These are phyloP conservation scores for Zymoseptoria brevis DNA, from an alignment of 2,329 filamentous ascomycete genomes.

Conservation along the genomic window DNA sequence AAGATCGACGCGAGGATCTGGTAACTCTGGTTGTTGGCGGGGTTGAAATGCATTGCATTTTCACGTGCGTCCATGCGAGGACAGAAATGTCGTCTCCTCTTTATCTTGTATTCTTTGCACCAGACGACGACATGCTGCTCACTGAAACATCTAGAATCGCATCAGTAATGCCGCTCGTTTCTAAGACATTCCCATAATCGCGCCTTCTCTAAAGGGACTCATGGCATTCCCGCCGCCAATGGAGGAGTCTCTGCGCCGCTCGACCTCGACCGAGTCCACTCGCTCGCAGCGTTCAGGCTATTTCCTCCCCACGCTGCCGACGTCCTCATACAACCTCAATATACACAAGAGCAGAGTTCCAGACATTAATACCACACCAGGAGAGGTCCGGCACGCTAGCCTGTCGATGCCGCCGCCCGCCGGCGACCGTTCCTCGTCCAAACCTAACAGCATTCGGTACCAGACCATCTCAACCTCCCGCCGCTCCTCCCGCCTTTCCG, in stretches of 20 bases:
- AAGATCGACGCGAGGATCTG: too few relatives aligned
- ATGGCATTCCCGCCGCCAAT: constrained; percentile 1
- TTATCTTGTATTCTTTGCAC: too few relatives aligned
- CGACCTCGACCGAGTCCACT: constrained; percentile 30
- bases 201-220: background rate
- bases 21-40: background rate
- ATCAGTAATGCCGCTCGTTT: background rate
- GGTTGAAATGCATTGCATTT: background rate
- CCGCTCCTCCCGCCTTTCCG: constrained; percentile 11
- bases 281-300: constrained; percentile 20
- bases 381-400: constrained; percentile 52
- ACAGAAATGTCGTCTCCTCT: background rate
- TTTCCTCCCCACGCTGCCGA: background rate
- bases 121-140: too few relatives aligned
- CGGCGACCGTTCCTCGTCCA: constrained; percentile 15
- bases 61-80: background rate
- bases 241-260: constrained; percentile 20
- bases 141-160: background rate
- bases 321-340: background rate
- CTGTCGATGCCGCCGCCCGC: constrained; percentile 55
- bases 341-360: constrained; percentile 51
- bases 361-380: constrained; percentile 52
- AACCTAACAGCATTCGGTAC: constrained; percentile 15
- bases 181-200: background rate
- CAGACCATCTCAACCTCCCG: constrained; percentile 13